phyloP scores from a whole-genome alignment of 192 early-diverging fungal genomes.

The Coemansia sp. region DNA sequence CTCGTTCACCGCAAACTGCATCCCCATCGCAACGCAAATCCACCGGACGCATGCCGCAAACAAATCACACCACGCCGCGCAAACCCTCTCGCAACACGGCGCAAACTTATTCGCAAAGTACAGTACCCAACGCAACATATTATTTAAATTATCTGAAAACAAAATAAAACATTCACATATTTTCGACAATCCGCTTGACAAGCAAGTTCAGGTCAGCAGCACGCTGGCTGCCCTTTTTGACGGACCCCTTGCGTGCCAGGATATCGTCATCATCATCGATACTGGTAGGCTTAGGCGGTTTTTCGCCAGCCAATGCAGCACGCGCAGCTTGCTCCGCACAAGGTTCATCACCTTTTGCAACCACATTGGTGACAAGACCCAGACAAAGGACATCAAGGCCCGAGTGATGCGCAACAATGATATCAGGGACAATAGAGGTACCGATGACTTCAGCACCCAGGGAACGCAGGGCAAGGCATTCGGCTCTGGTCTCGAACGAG shows the following conservation, averaged over 20 bases:
- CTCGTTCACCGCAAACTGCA: too few species aligned
- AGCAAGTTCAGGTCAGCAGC: constrained; percentile 38
- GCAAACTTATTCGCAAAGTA: too few species aligned
- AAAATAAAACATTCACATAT: constrained; percentile 8
- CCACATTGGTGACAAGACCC: constrained; percentile 77
- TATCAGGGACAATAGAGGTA: constrained; percentile 88
- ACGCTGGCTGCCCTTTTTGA: constrained; percentile 49
- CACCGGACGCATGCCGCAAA: too few species aligned
- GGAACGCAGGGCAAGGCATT: constrained; percentile 66
- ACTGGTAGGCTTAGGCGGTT: constrained; percentile 12
- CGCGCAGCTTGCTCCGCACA: constrained; percentile 39
- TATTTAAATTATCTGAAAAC: too few species aligned
- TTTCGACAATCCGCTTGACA: constrained; percentile 33
- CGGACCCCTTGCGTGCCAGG: constrained; percentile 29
- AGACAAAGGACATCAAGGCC: constrained; percentile 80
- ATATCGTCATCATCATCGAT: constrained; percentile 34
- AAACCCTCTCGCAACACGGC: too few species aligned
- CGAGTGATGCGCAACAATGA: constrained; percentile 81
- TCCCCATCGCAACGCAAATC: too few species aligned
- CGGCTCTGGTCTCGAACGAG: constrained; percentile 87
- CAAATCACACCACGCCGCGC: too few species aligned
- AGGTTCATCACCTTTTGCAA: constrained; percentile 37
- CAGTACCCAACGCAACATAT: neutral
- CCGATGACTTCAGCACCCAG: constrained; percentile 84
- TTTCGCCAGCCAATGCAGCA: constrained; percentile 26